These are phyloP conservation scores for Pseudodiploospora longispora DNA, from an alignment of 2,329 filamentous ascomycete genomes.

Conservation along the genomic window DNA sequence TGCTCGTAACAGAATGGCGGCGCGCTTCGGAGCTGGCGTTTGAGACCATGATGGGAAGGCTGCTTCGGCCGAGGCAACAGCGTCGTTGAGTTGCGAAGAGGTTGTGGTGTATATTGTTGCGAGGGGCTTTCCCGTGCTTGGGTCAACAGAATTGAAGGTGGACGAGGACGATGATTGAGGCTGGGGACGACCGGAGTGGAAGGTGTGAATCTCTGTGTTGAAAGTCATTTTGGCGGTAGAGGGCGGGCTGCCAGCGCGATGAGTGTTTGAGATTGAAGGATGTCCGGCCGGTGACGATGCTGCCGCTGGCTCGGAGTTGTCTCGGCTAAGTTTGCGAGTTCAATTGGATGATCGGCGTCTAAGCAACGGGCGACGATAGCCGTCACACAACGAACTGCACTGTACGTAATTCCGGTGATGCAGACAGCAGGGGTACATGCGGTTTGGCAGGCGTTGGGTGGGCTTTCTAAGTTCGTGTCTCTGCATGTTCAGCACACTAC, in stretches of 20 bases:
- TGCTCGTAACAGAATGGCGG: conserved; percentile 70
- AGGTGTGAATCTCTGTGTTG: conserved; percentile 48
- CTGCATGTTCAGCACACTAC: too few relatives aligned
- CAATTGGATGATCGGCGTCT: too few relatives aligned
- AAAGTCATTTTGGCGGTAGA: conserved; percentile 25
- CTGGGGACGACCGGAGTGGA: conserved; percentile 65
- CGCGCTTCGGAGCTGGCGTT: conserved; percentile 65
- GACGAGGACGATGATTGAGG: conserved; percentile 45
- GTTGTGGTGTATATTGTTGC: conserved; percentile 68
- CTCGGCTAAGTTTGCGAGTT: too few relatives aligned
- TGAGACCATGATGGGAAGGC: conserved; percentile 72
- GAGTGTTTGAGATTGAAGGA: not conserved
- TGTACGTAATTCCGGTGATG: too few relatives aligned
- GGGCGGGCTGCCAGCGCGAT: not conserved
- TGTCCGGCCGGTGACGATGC: too few relatives aligned
- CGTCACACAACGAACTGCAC: too few relatives aligned
- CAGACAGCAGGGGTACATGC: too few relatives aligned
- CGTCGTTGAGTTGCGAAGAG: conserved; percentile 58
- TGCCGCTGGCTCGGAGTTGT: too few relatives aligned
- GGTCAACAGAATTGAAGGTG: conserved; percentile 67
- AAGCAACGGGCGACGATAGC: too few relatives aligned
- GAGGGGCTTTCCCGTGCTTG: conserved; percentile 59
- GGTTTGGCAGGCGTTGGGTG: too few relatives aligned
- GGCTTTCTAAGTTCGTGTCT: too few relatives aligned
- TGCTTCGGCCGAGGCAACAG: conserved; percentile 59